Evolutionary conservation across 1,284 basidiomycete genomes (phyloP).

Genomic region (Cryptococcus sp.): DNA sequence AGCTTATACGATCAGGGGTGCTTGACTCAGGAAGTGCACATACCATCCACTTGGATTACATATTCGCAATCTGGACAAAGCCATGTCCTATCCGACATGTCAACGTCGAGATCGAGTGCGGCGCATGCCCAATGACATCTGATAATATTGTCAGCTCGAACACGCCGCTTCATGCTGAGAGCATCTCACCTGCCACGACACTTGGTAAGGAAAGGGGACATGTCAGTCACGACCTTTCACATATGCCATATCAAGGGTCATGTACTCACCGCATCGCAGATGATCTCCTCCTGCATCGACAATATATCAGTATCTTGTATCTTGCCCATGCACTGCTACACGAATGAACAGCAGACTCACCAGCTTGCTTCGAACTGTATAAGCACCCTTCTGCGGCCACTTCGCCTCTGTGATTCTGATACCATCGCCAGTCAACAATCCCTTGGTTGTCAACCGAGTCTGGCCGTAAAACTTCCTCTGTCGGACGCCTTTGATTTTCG

Average conservation of each 20-base stretch:
- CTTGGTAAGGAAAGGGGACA: not conserved
- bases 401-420: not conserved
- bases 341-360: slow-evolving; percentile 7
- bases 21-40: not conserved
- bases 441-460: not conserved
- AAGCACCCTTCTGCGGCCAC: slow-evolving; percentile 14
- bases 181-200: slow-evolving; percentile 9
- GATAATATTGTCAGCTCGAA: not conserved
- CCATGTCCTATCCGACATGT: slow-evolving; percentile 18
- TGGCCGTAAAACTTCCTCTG: not conserved
- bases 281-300: slow-evolving; percentile 5
- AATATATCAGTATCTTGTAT: not conserved
- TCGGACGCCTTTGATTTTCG: not conserved
- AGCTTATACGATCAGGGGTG: not conserved
- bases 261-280: slow-evolving; percentile 3
- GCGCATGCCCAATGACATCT: slow-evolving; percentile 22
- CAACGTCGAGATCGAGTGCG: slow-evolving; percentile 13
- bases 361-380: slow-evolving; percentile 13
- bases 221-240: not conserved
- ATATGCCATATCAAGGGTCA: not conserved
- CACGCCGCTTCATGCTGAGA: not conserved
- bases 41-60: slow-evolving; percentile 5
- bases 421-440: not conserved
- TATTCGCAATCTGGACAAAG: slow-evolving; percentile 17
- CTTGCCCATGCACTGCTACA: not conserved